Percentiles rank a stretch among this genome's conserved stretches.
Conservation (phyloP, 352 stramenopile genomes). For the Phytopythium montanum region DNA sequence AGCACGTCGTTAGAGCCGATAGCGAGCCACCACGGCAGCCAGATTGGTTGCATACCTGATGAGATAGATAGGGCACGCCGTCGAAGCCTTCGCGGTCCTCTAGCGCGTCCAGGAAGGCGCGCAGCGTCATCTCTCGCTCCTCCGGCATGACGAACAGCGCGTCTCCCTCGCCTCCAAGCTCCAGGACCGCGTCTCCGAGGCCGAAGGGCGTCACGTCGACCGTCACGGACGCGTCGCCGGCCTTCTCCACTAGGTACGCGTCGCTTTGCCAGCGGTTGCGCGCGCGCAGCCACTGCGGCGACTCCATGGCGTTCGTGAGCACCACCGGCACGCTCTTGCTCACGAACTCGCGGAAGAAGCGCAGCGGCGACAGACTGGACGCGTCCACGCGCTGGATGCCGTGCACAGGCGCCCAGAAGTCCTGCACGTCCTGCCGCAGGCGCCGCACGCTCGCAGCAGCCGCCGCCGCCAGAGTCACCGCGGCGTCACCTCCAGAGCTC, state of each 20-base stretch:
- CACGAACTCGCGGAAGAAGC: slow-evolving; percentile 76
- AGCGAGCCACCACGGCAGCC: no score
- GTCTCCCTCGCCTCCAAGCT: slow-evolving; percentile 21
- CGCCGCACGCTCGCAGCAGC: slow-evolving; percentile 12
- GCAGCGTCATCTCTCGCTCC: slow-evolving; percentile 68
- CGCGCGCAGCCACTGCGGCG: slow-evolving; percentile 45
- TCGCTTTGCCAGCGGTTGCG: slow-evolving; percentile 47
- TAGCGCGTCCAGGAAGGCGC: slow-evolving; percentile 48
- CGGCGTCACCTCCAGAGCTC: not conserved
- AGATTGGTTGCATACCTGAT: slow-evolving; percentile 34
- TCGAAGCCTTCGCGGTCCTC: slow-evolving; percentile 51
- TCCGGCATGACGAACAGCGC: slow-evolving; percentile 78
- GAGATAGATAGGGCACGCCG: slow-evolving; percentile 79
- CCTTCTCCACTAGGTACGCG: slow-evolving; percentile 48
- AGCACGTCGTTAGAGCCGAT: not conserved
- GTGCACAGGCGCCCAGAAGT: slow-evolving; percentile 73
- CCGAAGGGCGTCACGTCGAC: slow-evolving; percentile 82
- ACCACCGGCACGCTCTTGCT: slow-evolving; percentile 77
- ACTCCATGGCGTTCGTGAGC: slow-evolving; percentile 60
- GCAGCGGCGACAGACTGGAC: slow-evolving; percentile 30
- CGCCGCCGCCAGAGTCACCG: not conserved
- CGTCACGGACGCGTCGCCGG: slow-evolving; percentile 40
- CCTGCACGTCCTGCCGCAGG: slow-evolving; percentile 56
- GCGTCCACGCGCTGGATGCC: slow-evolving; percentile 48
- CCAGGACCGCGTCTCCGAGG: slow-evolving; percentile 63